Conservation (phyloP, 2,329 filamentous ascomycete species). For the Colletotrichum tamarilloi region DNA sequence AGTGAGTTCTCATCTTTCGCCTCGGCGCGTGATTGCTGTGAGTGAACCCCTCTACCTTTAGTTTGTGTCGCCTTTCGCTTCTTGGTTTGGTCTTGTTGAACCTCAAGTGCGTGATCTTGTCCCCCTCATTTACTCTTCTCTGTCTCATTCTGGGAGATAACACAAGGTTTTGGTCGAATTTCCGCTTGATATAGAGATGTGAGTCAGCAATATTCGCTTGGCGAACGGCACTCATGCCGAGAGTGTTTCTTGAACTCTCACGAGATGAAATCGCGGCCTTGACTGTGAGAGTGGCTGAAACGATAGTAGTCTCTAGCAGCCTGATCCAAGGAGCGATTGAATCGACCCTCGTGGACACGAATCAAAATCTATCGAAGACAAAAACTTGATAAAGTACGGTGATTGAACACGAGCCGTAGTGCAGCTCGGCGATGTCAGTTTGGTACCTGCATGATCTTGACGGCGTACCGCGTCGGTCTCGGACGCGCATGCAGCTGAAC, state of each 20-base stretch:
- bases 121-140: neutral
- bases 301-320: neutral
- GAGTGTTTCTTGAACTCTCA: neutral
- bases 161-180: neutral
- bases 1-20: neutral
- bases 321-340: neutral
- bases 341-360: rapidly evolving
- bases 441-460: conserved; percentile 18
- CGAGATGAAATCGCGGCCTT: neutral
- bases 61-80: neutral
- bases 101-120: neutral
- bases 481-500: conserved; percentile 14
- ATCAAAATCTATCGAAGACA: no score
- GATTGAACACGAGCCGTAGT: neutral
- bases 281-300: neutral
- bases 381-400: no score
- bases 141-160: neutral
- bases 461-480: conserved; percentile 11
- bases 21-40: neutral
- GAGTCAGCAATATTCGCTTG: neutral
- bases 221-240: neutral
- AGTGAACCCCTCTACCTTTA: neutral
- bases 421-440: neutral
- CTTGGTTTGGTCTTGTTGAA: neutral
- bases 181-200: neutral